Conservation (phyloP, 495 filamentous ascomycete species). For the Lophiostoma macrostomum region DNA sequence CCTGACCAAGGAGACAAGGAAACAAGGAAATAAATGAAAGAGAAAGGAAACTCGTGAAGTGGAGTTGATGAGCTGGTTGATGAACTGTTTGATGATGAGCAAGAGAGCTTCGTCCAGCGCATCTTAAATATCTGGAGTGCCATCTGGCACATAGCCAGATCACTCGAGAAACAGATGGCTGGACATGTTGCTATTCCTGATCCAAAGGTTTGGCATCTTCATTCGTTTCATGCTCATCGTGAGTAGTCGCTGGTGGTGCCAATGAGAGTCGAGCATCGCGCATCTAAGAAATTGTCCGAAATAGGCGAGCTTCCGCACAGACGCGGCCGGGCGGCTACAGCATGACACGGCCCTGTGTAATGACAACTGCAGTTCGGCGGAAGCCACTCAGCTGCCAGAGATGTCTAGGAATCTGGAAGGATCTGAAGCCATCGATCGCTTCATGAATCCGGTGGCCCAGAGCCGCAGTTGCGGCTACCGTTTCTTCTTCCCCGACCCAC, state of each 20-base stretch:
- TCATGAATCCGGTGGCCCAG: constrained; percentile 23
- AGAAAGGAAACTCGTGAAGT: constrained; percentile 34
- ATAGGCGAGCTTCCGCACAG: constrained; percentile 26
- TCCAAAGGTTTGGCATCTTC: constrained; percentile 7
- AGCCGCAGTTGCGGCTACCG: constrained; percentile 20
- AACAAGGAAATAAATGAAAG: constrained; percentile 29
- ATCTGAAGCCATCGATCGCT: constrained; percentile 32
- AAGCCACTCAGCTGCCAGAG: constrained; percentile 25
- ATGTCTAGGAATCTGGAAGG: constrained; percentile 6
- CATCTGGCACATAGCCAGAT: constrained; percentile 10
- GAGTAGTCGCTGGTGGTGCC: constrained; percentile 34
- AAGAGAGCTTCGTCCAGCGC: constrained; percentile 1
- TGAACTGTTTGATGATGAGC: constrained; percentile 29
- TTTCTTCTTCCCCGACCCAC: constrained; percentile 22
- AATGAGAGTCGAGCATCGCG: constrained; percentile 22
- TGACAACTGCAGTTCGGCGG: constrained; percentile 12
- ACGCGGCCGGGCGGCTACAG: constrained; percentile 33
- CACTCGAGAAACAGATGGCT: constrained; percentile 22
- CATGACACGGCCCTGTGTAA: constrained; percentile 20
- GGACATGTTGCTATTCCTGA: constrained; percentile 30
- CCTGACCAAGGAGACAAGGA: constrained; percentile 24
- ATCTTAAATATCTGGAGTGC: constrained; percentile 33
- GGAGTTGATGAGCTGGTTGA: constrained; percentile 23
- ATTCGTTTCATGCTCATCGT: constrained; percentile 30
- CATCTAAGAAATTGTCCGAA: constrained; percentile 31